These are phyloP conservation scores for Erysimum cheiri DNA, from an alignment of 441 rosid genomes.

Conservation along the genomic window DNA sequence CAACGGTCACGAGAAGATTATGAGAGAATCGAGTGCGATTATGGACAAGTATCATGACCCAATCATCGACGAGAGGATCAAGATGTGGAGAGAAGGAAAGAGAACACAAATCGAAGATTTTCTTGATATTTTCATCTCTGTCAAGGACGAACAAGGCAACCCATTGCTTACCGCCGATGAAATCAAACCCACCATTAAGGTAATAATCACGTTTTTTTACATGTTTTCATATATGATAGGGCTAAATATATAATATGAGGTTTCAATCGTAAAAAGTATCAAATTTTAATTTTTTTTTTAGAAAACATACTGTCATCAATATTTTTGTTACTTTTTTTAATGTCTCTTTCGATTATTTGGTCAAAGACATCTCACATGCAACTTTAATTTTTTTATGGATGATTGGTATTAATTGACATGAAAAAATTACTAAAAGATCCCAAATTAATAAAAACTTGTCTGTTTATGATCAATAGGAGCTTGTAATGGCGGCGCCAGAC, in stretches of 20 bases:
- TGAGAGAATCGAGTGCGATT: conserved; percentile 39
- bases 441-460: not conserved
- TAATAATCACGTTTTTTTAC: conserved; percentile 6
- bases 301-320: too few relatives aligned
- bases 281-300: too few relatives aligned
- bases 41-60: conserved; percentile 55
- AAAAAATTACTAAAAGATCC: not conserved
- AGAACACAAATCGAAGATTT: conserved; percentile 44
- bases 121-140: conserved; percentile 49
- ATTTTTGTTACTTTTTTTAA: too few relatives aligned
- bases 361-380: too few relatives aligned
- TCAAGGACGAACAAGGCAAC: conserved; percentile 44
- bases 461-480: conserved; percentile 42
- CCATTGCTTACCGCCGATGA: conserved; percentile 48
- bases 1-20: conserved; percentile 56
- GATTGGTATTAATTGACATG: conserved; percentile 3
- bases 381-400: too few relatives aligned
- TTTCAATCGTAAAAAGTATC: too few relatives aligned
- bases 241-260: too few relatives aligned
- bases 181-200: conserved; percentile 50
- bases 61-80: conserved; percentile 46
- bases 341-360: too few relatives aligned
- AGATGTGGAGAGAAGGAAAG: conserved; percentile 47
- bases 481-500: conserved; percentile 53
- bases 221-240: not conserved